Conservation (phyloP, 768 basidiomycete species). For the Tylopilus plumbeoviolaceoides region DNA sequence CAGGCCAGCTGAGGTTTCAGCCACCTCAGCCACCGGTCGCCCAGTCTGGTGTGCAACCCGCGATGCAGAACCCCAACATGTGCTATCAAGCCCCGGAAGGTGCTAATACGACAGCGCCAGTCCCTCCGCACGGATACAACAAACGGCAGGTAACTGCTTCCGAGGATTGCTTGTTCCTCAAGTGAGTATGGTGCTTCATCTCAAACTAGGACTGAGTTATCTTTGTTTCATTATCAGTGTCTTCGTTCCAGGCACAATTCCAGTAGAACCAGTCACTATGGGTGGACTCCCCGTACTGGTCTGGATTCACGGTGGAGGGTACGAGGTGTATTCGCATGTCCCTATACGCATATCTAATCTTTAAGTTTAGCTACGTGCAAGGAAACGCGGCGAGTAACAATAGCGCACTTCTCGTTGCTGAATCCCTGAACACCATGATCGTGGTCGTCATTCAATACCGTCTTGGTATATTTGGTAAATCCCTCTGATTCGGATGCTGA, state of each 20-base stretch:
- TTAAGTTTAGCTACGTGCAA: too few relatives aligned
- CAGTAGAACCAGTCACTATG: too few relatives aligned
- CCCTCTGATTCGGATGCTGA: not conserved
- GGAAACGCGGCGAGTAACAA: too few relatives aligned
- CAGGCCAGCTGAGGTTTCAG: constrained; percentile 25
- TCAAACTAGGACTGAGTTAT: too few relatives aligned
- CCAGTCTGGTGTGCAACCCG: constrained; percentile 21
- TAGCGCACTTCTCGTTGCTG: too few relatives aligned
- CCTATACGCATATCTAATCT: too few relatives aligned
- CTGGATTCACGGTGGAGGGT: not conserved
- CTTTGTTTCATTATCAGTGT: not conserved
- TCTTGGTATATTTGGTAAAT: too few relatives aligned
- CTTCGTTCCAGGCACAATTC: too few relatives aligned
- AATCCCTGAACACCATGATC: too few relatives aligned
- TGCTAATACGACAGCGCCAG: not conserved
- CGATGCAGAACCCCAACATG: constrained; percentile 22
- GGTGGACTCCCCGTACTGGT: too few relatives aligned
- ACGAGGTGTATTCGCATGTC: too few relatives aligned
- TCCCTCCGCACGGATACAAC: not conserved
- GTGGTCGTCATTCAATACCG: too few relatives aligned
- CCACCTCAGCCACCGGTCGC: constrained; percentile 25
- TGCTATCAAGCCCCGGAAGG: constrained; percentile 23
- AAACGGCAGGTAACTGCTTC: constrained; percentile 8
- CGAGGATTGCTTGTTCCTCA: not conserved
- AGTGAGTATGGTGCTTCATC: not conserved